Base-by-base conservation (phyloP, 257 asterid species). In the Solanum verrucosum region DNA sequence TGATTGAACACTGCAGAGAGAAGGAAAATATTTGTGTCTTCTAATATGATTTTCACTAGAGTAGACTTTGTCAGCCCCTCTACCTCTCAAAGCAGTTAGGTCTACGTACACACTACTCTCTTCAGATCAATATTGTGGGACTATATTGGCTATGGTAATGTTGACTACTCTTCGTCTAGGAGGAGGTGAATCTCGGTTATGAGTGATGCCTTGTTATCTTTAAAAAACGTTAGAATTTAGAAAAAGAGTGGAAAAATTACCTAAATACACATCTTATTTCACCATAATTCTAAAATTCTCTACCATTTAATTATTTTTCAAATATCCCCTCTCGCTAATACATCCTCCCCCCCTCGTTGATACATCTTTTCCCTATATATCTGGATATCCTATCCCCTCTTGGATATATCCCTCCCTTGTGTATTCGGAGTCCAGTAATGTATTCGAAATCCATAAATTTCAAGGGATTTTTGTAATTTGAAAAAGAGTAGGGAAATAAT, bases 401-500 rank as follows among this genome's bases (percentile, higher is more conserved):
- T 46, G 5, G 59, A 46, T 46, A 46, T 1, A 46, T 46, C 7
- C 6, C 18, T 46, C 4, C 63, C 23, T 0, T 18, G 9, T 52
- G 63, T 52, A 52, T 52, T 0, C 3, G 1, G n/a, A 52, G 10
- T 52, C 9, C 1, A 16, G 23, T 56, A n/a, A 52, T 6, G n/a
- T 18, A 52, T 2, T 18, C 4, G 1, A 18, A 56, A 56, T 18
- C 0, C 4, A 56, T 56, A 56, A 2, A 7, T 56, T 56, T 6
- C 18, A 18, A 7, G 2, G 65, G 4, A 52, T 4, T 52, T 52
- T 18, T 52, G 63, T 52, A 52, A 16, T 6, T 52, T 18, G 9
- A 52, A 52, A 6, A 16, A 0, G 0, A 52, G 9, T 6, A 52
- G 1, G n/a, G 9, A 6, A 0, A 52, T 52, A 1, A 18, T 16